Evolutionary conservation across 768 basidiomycete genomes (phyloP).

Genomic region (Lactifluus hygrophoroides): DNA sequence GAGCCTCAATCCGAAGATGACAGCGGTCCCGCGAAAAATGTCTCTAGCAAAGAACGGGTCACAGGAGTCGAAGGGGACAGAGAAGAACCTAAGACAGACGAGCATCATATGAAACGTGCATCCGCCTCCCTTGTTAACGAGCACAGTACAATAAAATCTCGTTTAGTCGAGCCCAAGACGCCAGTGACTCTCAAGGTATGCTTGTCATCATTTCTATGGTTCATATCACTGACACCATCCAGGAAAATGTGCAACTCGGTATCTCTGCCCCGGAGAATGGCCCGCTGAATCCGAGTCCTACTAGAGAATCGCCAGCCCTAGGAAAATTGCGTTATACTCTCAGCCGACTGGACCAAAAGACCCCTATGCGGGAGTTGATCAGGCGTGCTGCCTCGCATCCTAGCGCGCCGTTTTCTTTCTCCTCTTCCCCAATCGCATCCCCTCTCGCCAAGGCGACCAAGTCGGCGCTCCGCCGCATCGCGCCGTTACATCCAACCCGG

Average conservation of each 20-base stretch:
- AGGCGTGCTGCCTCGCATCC: constrained; percentile 60
- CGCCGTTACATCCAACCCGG: constrained; percentile 67
- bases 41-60: neutral
- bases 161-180: neutral
- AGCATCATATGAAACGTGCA: neutral
- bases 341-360: constrained; percentile 30
- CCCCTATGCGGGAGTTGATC: constrained; percentile 71
- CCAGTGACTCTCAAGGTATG: neutral
- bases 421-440: constrained; percentile 39
- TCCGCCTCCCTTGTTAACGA: neutral
- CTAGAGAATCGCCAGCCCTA: neutral
- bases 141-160: neutral
- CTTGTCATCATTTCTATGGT: neutral
- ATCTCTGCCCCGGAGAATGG: neutral
- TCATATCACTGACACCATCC: neutral
- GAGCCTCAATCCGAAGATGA: neutral
- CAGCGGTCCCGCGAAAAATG: neutral
- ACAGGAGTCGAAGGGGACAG: neutral
- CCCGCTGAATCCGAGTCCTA: neutral
- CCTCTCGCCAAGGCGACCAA: constrained; percentile 60
- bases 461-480: constrained; percentile 54
- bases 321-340: constrained; percentile 13
- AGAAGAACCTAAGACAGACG: neutral
- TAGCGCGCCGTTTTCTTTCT: constrained; percentile 46
- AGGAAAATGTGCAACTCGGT: neutral